Conservation (phyloP, 2,329 filamentous ascomycete species). For the Xylariaceae sp. region DNA sequence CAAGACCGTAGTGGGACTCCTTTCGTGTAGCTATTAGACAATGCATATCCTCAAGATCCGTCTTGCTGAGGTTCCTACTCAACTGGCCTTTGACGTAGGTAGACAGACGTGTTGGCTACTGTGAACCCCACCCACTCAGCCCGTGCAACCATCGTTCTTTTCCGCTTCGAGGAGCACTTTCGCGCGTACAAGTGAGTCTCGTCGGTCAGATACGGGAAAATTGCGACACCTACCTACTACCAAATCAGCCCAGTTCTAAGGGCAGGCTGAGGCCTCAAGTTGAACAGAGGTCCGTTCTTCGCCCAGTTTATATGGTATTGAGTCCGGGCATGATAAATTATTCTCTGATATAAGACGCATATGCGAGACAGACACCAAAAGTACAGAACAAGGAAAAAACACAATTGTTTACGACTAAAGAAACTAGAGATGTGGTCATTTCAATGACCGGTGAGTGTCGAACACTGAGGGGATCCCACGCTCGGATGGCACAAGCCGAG, state of each 20-base stretch:
- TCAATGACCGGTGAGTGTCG: slow-evolving; percentile 22
- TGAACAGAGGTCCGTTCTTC: not conserved
- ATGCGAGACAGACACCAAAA: slow-evolving; percentile 28
- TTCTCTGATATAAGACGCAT: slow-evolving; percentile 28
- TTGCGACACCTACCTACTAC: no score
- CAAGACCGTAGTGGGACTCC: no score
- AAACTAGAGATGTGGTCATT: slow-evolving; percentile 33
- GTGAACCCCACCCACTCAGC: no score
- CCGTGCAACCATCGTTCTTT: no score
- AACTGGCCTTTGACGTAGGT: no score
- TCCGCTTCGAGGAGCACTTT: no score
- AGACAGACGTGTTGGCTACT: no score
- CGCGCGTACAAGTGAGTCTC: no score
- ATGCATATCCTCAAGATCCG: no score
- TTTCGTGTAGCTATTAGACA: no score
- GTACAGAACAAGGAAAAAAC: slow-evolving; percentile 32
- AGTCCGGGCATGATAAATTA: slow-evolving; percentile 17
- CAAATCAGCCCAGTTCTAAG: not conserved
- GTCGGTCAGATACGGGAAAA: no score
- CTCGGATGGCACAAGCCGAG: slow-evolving; percentile 26
- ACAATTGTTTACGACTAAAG: slow-evolving; percentile 30
- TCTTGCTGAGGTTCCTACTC: no score
- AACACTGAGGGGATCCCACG: slow-evolving; percentile 23
- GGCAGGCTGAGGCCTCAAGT: not conserved
- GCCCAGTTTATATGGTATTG: not conserved